Conservation (phyloP, 441 rosid genomes). For the Cnidoscolus chayamansa region DNA sequence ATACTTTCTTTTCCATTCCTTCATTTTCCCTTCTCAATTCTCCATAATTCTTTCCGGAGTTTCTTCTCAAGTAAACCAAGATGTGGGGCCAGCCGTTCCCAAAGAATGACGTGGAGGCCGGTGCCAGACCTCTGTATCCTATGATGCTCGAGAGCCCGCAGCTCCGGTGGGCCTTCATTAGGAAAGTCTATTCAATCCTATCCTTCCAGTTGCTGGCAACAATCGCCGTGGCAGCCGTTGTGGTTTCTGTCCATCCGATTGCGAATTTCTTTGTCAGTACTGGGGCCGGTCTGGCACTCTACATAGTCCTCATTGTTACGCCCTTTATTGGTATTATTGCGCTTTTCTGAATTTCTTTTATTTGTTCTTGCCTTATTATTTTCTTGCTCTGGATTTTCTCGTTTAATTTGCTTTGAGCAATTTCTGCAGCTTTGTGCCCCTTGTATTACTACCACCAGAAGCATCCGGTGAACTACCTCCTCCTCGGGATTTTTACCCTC, state of each 20-base stretch:
- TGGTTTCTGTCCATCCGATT: conserved; percentile 64
- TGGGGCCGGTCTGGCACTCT: conserved; percentile 63
- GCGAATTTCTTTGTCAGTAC: conserved; percentile 59
- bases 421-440: conserved; percentile 62
- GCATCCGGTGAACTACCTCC: conserved; percentile 86
- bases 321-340: conserved; percentile 59
- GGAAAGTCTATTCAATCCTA: conserved; percentile 73
- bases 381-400: background rate
- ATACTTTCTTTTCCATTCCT: background rate
- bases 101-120: conserved; percentile 62
- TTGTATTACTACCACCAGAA: conserved; percentile 75
- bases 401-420: background rate
- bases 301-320: conserved; percentile 62
- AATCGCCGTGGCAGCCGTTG: conserved; percentile 71
- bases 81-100: conserved; percentile 58
- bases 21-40: background rate
- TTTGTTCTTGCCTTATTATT: background rate
- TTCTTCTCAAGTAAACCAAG: background rate
- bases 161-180: conserved; percentile 83
- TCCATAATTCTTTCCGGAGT: background rate
- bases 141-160: conserved; percentile 78
- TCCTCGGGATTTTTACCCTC: conserved; percentile 71
- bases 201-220: conserved; percentile 66
- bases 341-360: background rate
- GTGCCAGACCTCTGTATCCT: conserved; percentile 65